Evolutionary conservation across 345 rosid genomes (phyloP), one percentile per base, ranked within the genome.

Genomic region (Cardamine occulta): DNA sequence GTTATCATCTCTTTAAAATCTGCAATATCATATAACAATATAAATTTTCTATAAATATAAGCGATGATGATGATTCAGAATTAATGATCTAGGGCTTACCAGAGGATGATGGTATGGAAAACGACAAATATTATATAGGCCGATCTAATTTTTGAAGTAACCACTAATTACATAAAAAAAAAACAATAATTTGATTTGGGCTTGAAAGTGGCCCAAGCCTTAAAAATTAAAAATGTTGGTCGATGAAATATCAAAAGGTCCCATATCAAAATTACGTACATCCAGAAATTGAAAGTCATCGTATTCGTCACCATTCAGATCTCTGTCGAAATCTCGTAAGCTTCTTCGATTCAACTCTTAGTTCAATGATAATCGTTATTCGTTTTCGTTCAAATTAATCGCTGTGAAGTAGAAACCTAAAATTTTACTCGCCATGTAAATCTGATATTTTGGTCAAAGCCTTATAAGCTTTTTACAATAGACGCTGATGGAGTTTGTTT

Each of bases 321-420:
- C 45, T 58, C 31, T 8, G 32, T 40, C 40, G 31, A 40, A 49
- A 60, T 49, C 49, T 49, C 68, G 68, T 72, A 72, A 72, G 62
- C 42, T 51, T 62, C 62, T 39, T 70, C 10, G 3, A 15, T 13
- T 23, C 7, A 18, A 21, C 40, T 55, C 28, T 21, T 68, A 15
- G 15, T n/a, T 54, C 19, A 39, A 1, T 26, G 9, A 8, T 12
- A 24, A 28, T 54, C 26, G 5, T 55, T 17, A 10, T 6, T 19
- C 12, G 8, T 9, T n/a, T 32, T 32, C 23, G 42, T 58, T 58
- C 15, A 3, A 31, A n/a, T n/a, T 32, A 15, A 59, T 34, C 2
- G 17, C 2, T 60, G 15, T 19, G 26, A 60, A 13, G 9, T 5
- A 18, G 17, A 60, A 60, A 12, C 40, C 40, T 24, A 29, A 17